Evolutionary conservation across 2,329 filamentous ascomycete genomes (phyloP).

Genomic region (Ophioceras dolichostomum): DNA sequence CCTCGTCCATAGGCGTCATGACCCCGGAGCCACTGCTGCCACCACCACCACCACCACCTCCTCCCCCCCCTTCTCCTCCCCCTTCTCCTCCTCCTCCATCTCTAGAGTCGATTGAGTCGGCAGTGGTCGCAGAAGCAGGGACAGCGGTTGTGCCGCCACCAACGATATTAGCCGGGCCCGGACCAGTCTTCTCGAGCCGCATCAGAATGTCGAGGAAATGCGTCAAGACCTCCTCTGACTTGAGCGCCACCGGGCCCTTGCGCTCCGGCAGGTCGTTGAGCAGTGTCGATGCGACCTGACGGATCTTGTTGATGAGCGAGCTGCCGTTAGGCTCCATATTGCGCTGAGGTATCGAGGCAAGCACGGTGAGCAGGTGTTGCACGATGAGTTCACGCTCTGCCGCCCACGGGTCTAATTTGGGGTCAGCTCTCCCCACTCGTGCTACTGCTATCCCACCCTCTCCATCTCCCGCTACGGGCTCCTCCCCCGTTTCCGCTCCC

Average conservation of each 20-base stretch:
- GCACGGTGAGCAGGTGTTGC: slow-evolving; percentile 61
- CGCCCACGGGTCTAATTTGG: slow-evolving; percentile 56
- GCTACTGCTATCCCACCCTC: too few species aligned
- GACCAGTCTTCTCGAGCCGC: slow-evolving; percentile 55
- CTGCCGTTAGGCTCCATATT: slow-evolving; percentile 65
- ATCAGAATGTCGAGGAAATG: slow-evolving; percentile 65
- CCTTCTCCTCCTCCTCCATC: background rate
- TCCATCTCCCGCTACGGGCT: too few species aligned
- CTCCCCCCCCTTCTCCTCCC: too few species aligned
- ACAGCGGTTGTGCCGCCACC: too few species aligned
- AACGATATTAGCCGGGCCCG: slow-evolving; percentile 13
- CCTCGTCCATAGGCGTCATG: slow-evolving; percentile 50
- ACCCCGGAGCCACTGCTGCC: slow-evolving; percentile 12
- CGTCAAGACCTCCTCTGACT: slow-evolving; percentile 58
- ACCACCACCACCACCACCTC: background rate
- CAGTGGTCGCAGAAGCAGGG: too few species aligned
- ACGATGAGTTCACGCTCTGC: slow-evolving; percentile 73
- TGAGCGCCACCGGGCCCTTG: slow-evolving; percentile 36
- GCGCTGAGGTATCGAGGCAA: slow-evolving; percentile 68
- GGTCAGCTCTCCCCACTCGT: too few species aligned
- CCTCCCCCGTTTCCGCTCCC: slow-evolving; percentile 36
- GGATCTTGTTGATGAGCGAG: slow-evolving; percentile 70
- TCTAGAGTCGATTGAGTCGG: too few species aligned
- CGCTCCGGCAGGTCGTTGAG: slow-evolving; percentile 45
- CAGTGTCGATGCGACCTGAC: slow-evolving; percentile 70